Base-by-base conservation (phyloP, 2,329 filamentous ascomycete genomes). In the Ploettnerulaceae sp. region DNA sequence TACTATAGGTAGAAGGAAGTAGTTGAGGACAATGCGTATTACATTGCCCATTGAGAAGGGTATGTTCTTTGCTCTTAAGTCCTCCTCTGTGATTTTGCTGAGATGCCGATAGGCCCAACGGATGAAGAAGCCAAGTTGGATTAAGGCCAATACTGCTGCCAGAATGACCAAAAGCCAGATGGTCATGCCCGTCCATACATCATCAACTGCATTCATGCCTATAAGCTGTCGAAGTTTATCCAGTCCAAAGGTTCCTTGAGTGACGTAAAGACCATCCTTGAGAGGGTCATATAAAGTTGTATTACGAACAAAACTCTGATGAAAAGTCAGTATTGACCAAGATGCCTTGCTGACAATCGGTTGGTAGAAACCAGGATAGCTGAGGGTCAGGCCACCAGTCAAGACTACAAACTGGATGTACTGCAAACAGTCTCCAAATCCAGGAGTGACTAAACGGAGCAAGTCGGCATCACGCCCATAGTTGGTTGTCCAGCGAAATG, bases 401-500 rank as follows among this genome's bases (percentile, higher is more conserved):
- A 98, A 70, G 17, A 87, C 83, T 45, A 93, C 75, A 59, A 95
- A 98, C 63, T 98, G 93, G 14, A 98, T 86, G 65, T 98, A 97
- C 67, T 97, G 90, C 45, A 98, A 74, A 61, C 93, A 98, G 64
- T 98, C 93, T 5, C 89, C 89, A 64, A 98, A 97, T 1, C 93
- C 93, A 4, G 93, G 93, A 0, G 93, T 98, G 25, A 98, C 89
- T 37, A 98, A 74, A 45, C 93, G 82, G 44, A 98, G 73, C 55
- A 96, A 72, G 68, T 98, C 93, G 51, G 88, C 86, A 59, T 98
- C 93, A 57, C 91, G 82, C 26, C 93, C 93, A 64, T 95, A 97
- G 64, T 98, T 98, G 62, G 89, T 94, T n/a, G 89, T 89, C 89
- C 91, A 98, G 56, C 87, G 83, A 65, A 97, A 97, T 15, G 91